A percentile compares a stretch with the other conserved stretches of the same genome.
phyloP scores from a whole-genome alignment of 345 rosid genomes.

The Dovyalis caffra region DNA sequence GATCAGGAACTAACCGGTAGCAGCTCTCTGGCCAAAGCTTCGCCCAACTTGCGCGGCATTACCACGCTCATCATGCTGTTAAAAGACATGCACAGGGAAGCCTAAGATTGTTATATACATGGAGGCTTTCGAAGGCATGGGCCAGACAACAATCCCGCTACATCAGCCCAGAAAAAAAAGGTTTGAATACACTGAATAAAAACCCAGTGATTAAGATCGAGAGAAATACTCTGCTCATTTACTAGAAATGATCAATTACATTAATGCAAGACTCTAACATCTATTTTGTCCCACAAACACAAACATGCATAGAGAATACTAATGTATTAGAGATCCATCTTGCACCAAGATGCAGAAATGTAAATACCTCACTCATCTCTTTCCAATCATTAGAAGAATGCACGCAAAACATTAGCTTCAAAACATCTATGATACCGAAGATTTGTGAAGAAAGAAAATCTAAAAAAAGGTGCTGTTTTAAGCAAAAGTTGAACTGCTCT shows the following conservation, averaged over 20 bases:
- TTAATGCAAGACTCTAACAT: conserved; percentile 1
- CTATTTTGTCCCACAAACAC: neutral
- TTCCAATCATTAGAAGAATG: neutral
- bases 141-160: conserved; percentile 47
- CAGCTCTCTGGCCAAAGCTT: conserved; percentile 46
- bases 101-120: conserved; percentile 66
- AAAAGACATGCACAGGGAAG: conserved; percentile 81
- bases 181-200: conserved; percentile 45
- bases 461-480: too few species aligned
- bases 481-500: neutral
- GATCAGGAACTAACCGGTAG: conserved; percentile 50
- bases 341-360: neutral
- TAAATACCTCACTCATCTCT: neutral
- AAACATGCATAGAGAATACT: neutral
- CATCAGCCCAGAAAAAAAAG: conserved; percentile 51
- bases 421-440: neutral
- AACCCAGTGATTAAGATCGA: conserved; percentile 36
- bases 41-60: conserved; percentile 61
- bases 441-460: neutral
- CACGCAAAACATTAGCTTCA: neutral
- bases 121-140: conserved; percentile 51
- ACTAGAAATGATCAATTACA: conserved; percentile 13
- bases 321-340: neutral
- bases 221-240: conserved; percentile 10
- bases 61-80: conserved; percentile 87